phyloP scores from a whole-genome alignment of 1,139 yeast species.

The Blastobotrys indianensis region DNA sequence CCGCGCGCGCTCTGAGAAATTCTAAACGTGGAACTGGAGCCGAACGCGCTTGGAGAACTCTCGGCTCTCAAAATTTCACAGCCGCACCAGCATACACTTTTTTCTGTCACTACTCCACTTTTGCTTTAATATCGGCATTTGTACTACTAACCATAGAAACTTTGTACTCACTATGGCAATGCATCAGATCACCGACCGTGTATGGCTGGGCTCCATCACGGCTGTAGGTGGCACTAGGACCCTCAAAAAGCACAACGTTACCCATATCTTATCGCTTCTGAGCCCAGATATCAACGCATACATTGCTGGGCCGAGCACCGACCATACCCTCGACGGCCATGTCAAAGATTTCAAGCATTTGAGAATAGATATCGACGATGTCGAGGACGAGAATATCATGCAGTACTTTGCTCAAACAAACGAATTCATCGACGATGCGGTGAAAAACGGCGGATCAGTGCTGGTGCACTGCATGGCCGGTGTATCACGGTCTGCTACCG shows the following conservation, averaged over 20 bases:
- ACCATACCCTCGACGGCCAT: slow-evolving; percentile 33
- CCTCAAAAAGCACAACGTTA: slow-evolving; percentile 37
- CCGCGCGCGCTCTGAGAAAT: too few species aligned
- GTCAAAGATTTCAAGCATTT: slow-evolving; percentile 47
- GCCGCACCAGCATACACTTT: slow-evolving; percentile 1
- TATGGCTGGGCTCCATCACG: slow-evolving; percentile 32
- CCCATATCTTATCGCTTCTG: slow-evolving; percentile 64
- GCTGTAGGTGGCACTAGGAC: slow-evolving; percentile 29
- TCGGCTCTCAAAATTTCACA: background rate
- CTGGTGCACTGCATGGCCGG: slow-evolving; percentile 66
- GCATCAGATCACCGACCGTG: slow-evolving; percentile 29
- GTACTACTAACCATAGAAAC: background rate
- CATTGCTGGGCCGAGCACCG: slow-evolving; percentile 1
- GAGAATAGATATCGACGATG: slow-evolving; percentile 67
- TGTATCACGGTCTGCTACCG: slow-evolving; percentile 69
- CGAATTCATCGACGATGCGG: slow-evolving; percentile 59
- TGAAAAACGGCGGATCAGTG: slow-evolving; percentile 32
- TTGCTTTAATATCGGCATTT: background rate
- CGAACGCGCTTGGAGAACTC: too few species aligned
- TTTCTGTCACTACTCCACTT: background rate
- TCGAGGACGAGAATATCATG: slow-evolving; percentile 53
- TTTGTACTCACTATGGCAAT: slow-evolving; percentile 16
- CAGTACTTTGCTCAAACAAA: slow-evolving; percentile 56
- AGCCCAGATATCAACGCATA: slow-evolving; percentile 17
- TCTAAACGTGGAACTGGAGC: too few species aligned